Conservation (phyloP, 2,329 filamentous ascomycete genomes). For the Aspergillus alliaceus region DNA sequence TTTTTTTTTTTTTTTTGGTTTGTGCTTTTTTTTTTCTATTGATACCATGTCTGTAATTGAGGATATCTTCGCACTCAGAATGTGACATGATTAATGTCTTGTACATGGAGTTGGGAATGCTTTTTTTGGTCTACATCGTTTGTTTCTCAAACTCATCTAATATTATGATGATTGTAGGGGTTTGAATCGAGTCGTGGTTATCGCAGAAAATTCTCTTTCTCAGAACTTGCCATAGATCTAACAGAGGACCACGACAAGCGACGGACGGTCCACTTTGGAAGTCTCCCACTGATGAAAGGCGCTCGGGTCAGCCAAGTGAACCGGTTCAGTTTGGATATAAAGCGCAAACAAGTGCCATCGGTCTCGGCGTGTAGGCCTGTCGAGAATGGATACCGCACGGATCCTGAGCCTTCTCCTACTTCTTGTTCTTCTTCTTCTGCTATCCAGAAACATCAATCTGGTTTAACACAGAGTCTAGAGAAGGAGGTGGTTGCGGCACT, state of each 20-base stretch:
- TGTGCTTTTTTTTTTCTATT: slow-evolving; percentile 1
- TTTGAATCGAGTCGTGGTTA: slow-evolving; percentile 27
- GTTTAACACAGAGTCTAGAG: not conserved
- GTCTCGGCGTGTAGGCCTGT: not conserved
- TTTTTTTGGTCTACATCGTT: slow-evolving; percentile 9
- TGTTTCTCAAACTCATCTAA: slow-evolving; percentile 8
- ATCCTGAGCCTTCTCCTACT: not conserved
- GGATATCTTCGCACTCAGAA: slow-evolving; percentile 19
- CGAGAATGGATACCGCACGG: not conserved
- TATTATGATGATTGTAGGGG: slow-evolving; percentile 24
- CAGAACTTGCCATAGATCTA: slow-evolving; percentile 21
- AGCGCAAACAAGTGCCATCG: slow-evolving; percentile 6
- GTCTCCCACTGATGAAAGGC: slow-evolving; percentile 18
- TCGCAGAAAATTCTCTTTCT: slow-evolving; percentile 25
- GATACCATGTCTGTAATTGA: slow-evolving; percentile 27
- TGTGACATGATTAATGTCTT: slow-evolving; percentile 30
- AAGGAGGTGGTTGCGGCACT: not conserved
- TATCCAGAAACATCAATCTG: not conserved
- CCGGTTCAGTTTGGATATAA: not conserved
- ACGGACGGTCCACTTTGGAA: slow-evolving; percentile 25
- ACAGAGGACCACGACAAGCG: slow-evolving; percentile 15
- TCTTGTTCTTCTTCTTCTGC: too few species aligned
- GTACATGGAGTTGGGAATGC: not conserved
- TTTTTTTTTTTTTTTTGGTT: not conserved
- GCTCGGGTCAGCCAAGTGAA: slow-evolving; percentile 7